Conservation (phyloP, 2,329 filamentous ascomycete genomes). For the Hypoxylon sp. region DNA sequence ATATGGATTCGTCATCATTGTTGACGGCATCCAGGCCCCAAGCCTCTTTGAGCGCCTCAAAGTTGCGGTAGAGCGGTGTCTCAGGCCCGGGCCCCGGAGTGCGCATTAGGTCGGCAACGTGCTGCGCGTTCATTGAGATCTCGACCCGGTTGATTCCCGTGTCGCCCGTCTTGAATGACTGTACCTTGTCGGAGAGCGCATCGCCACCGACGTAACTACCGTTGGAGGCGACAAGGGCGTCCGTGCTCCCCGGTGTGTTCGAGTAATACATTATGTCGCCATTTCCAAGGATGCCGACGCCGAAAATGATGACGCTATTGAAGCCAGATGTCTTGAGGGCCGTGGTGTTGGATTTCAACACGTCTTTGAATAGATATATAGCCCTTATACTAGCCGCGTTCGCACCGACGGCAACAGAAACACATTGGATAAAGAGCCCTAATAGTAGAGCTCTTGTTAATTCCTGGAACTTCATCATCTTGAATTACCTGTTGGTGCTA, state of each 20-base stretch:
- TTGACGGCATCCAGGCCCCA: constrained; percentile 64
- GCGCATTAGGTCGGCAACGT: constrained; percentile 59
- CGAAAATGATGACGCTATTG: constrained; percentile 62
- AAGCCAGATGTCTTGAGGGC: constrained; percentile 60
- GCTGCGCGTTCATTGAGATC: constrained; percentile 61
- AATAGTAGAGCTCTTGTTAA: constrained; percentile 39
- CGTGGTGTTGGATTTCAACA: constrained; percentile 61
- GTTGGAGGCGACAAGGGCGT: constrained; percentile 57
- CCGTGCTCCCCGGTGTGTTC: constrained; percentile 57
- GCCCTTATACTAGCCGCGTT: constrained; percentile 48
- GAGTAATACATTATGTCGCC: constrained; percentile 64
- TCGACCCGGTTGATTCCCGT: constrained; percentile 59
- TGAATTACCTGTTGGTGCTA: background rate
- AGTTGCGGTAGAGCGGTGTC: constrained; percentile 59
- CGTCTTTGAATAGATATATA: constrained; percentile 62
- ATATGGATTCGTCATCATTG: constrained; percentile 63
- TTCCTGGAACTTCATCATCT: constrained; percentile 35
- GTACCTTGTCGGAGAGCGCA: constrained; percentile 64
- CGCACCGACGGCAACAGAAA: constrained; percentile 34
- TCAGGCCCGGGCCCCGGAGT: constrained; percentile 54
- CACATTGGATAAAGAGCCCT: constrained; percentile 37
- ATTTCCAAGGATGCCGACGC: constrained; percentile 60
- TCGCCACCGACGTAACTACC: constrained; percentile 64
- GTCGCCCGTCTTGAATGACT: constrained; percentile 57
- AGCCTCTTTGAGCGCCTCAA: constrained; percentile 58